Evolutionary conservation across 495 filamentous ascomycete genomes (phyloP).

Genomic region (Neurospora intermedia): DNA sequence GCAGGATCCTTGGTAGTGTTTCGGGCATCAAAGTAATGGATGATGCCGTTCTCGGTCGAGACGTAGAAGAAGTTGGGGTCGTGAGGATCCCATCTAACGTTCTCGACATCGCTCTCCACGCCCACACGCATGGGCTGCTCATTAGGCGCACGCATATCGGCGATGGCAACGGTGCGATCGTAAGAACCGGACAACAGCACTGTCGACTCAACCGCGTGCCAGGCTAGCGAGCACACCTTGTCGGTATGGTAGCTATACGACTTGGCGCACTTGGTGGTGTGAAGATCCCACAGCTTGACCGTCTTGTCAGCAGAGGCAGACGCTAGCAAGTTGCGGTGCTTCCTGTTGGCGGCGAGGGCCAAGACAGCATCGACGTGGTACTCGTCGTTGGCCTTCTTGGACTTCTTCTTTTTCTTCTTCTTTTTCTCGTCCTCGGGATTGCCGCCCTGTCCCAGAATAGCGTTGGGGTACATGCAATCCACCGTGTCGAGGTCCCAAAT

Average conservation of each 20-base stretch:
- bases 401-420: constrained; percentile 78
- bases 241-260: constrained; percentile 88
- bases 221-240: constrained; percentile 91
- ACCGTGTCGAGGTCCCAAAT: constrained; percentile 94
- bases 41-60: constrained; percentile 78
- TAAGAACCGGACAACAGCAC: constrained; percentile 87
- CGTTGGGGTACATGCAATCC: constrained; percentile 95
- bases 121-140: constrained; percentile 70
- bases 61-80: constrained; percentile 89
- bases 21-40: constrained; percentile 80
- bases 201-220: constrained; percentile 80
- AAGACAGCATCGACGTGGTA: constrained; percentile 94
- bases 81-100: constrained; percentile 84
- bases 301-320: constrained; percentile 94
- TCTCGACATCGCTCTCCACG: constrained; percentile 91
- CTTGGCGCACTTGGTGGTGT: constrained; percentile 82
- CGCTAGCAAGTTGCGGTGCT: constrained; percentile 89
- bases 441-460: constrained; percentile 83
- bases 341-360: constrained; percentile 79
- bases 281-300: constrained; percentile 94
- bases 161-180: constrained; percentile 81
- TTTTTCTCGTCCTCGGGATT: constrained; percentile 36
- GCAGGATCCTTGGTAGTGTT: constrained; percentile 55
- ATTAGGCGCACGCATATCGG: constrained; percentile 87
- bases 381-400: constrained; percentile 74